phyloP scores from a whole-genome alignment of 192 early-diverging fungal genomes.

The Podila epigama region DNA sequence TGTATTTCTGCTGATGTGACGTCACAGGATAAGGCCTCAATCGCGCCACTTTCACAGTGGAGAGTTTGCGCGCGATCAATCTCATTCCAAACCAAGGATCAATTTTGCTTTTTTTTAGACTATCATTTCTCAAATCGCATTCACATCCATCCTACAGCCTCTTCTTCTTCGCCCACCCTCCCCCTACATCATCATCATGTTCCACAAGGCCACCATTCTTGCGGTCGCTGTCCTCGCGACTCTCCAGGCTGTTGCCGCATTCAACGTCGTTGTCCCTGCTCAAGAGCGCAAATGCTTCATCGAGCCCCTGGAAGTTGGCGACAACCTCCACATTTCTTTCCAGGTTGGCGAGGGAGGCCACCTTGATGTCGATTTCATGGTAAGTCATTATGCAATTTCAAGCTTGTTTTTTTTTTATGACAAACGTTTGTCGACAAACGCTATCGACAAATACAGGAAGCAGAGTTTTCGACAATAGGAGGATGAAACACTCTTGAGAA shows the following conservation, averaged over 20 bases:
- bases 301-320: slow-evolving; percentile 64
- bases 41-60: too few relatives aligned
- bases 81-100: too few relatives aligned
- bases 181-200: slow-evolving; percentile 16
- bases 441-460: too few relatives aligned
- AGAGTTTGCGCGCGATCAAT: too few relatives aligned
- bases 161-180: neutral
- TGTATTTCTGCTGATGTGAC: too few relatives aligned
- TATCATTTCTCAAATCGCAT: too few relatives aligned
- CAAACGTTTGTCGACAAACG: too few relatives aligned
- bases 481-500: too few relatives aligned
- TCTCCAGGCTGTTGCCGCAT: slow-evolving; percentile 29
- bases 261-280: slow-evolving; percentile 45
- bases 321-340: slow-evolving; percentile 72
- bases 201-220: slow-evolving; percentile 24
- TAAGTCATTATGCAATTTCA: slow-evolving; percentile 41
- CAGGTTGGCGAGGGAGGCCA: slow-evolving; percentile 73
- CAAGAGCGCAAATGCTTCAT: slow-evolving; percentile 65
- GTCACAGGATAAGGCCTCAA: too few relatives aligned
- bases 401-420: too few relatives aligned
- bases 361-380: slow-evolving; percentile 75
- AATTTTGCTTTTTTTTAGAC: too few relatives aligned
- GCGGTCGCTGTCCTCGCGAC: slow-evolving; percentile 25
- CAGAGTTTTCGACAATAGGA: too few relatives aligned
- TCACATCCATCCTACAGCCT: neutral